phyloP scores from a whole-genome alignment of 2,329 filamentous ascomycete species.

The Venturia pyrina region DNA sequence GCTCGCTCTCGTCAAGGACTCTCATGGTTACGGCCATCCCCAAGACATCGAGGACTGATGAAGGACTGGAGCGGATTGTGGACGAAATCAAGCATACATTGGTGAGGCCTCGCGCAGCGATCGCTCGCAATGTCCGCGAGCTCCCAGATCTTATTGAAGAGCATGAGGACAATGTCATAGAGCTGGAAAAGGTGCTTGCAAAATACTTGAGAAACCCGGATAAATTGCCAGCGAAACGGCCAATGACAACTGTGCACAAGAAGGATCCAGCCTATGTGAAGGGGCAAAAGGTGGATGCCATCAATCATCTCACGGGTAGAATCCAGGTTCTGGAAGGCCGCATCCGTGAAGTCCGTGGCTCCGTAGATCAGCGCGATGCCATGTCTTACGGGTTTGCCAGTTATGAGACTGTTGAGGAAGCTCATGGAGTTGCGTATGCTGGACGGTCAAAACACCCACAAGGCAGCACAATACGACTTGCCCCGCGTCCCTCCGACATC shows the following conservation, averaged over 20 bases:
- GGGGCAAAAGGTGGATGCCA: constrained; percentile 77
- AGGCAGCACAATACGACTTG: constrained; percentile 66
- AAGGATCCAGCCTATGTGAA: constrained; percentile 62
- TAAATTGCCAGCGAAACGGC: constrained; percentile 65
- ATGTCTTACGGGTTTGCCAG: constrained; percentile 92
- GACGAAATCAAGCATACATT: constrained; percentile 71
- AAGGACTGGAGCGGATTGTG: constrained; percentile 76
- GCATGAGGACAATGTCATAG: constrained; percentile 69
- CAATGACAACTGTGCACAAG: constrained; percentile 69
- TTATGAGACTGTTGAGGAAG: constrained; percentile 78
- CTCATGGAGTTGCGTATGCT: constrained; percentile 77
- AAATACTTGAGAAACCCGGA: constrained; percentile 86
- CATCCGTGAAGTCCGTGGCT: constrained; percentile 71
- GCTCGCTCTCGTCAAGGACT: constrained; percentile 65
- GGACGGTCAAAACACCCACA: constrained; percentile 71
- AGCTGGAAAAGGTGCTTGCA: constrained; percentile 73
- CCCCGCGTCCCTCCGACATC: constrained; percentile 79
- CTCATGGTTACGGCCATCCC: constrained; percentile 70
- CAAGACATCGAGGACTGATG: constrained; percentile 64
- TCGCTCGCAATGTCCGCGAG: constrained; percentile 86
- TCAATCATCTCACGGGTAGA: constrained; percentile 80
- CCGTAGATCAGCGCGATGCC: constrained; percentile 77
- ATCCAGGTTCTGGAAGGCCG: constrained; percentile 75
- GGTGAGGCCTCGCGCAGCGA: constrained; percentile 67
- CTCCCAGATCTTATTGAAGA: constrained; percentile 76